A percentile compares a stretch with the other conserved stretches of the same genome.
Evolutionary conservation across 225 moss, liverwort and hornwort genomes (phyloP).

Genomic region (Thuidium tamariscinum): DNA sequence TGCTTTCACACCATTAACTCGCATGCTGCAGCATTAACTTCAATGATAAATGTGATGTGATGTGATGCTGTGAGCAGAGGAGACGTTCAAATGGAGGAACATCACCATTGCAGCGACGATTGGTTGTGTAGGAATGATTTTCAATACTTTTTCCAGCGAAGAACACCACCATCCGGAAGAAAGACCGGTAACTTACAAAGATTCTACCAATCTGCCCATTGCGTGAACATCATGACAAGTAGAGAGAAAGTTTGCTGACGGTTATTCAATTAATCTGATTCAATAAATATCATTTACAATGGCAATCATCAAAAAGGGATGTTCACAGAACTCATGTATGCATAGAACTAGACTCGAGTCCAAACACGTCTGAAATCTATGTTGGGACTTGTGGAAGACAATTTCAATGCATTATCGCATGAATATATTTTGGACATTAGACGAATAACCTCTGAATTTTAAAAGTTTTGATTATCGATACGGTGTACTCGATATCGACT

Average conservation of each 20-base stretch:
- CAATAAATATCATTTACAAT: not conserved
- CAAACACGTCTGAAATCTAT: not conserved
- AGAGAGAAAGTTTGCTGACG: not conserved
- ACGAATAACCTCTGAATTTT: not conserved
- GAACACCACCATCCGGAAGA: constrained; percentile 24
- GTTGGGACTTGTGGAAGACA: not conserved
- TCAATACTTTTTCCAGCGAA: constrained; percentile 23
- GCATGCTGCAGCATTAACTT: not conserved
- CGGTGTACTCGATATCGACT: not conserved
- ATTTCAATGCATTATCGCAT: not conserved
- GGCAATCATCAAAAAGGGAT: not conserved
- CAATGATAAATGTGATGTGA: not conserved
- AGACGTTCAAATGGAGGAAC: constrained; percentile 47
- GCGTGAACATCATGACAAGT: not conserved
- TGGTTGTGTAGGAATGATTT: constrained; percentile 21
- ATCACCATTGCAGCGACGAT: constrained; percentile 21
- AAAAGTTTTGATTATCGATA: not conserved
- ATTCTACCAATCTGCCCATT: not conserved
- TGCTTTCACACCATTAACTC: not conserved
- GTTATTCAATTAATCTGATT: not conserved
- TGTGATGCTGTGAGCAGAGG: constrained; percentile 11
- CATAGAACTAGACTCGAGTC: not conserved
- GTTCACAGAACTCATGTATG: not conserved
- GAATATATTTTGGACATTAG: not conserved
- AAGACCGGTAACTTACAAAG: constrained; percentile 1